Percentiles rank a stretch among this genome's conserved stretches.
phyloP scores from a whole-genome alignment of 139 green algal genomes.

The Picochlorum sp. region DNA sequence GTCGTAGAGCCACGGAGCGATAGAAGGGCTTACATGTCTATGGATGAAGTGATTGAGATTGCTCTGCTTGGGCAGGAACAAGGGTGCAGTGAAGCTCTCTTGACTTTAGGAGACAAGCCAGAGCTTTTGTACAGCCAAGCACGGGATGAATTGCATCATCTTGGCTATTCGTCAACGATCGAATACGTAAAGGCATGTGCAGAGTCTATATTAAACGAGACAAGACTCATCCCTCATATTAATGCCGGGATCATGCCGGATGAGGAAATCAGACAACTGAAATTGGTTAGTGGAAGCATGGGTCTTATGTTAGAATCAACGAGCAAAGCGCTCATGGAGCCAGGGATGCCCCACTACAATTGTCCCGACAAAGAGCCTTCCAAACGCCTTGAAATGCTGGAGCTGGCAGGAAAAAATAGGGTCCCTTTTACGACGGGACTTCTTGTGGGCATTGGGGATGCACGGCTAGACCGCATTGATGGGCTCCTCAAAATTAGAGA shows the following conservation, averaged over 20 bases:
- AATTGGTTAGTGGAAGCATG: slow-evolving; percentile 55
- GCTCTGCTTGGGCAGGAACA: slow-evolving; percentile 41
- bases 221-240: slow-evolving; percentile 73
- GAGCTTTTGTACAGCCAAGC: slow-evolving; percentile 65
- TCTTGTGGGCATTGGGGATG: slow-evolving; percentile 80
- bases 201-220: slow-evolving; percentile 42
- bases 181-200: slow-evolving; percentile 61
- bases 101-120: slow-evolving; percentile 85
- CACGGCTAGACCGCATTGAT: slow-evolving; percentile 45
- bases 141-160: slow-evolving; percentile 47
- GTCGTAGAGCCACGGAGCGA: slow-evolving; percentile 39
- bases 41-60: slow-evolving; percentile 67
- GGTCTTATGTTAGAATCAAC: slow-evolving; percentile 83
- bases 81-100: slow-evolving; percentile 78
- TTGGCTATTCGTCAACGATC: slow-evolving; percentile 61
- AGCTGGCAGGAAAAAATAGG: slow-evolving; percentile 45
- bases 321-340: slow-evolving; percentile 23
- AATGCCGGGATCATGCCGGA: slow-evolving; percentile 55
- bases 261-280: slow-evolving; percentile 20
- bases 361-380: slow-evolving; percentile 70
- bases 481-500: slow-evolving; percentile 44
- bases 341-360: slow-evolving; percentile 55
- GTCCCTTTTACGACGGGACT: slow-evolving; percentile 79
- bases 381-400: slow-evolving; percentile 2
- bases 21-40: slow-evolving; percentile 62